Evolutionary conservation across 2,329 filamentous ascomycete genomes (phyloP).

Genomic region (Sclerotinia nivalis): DNA sequence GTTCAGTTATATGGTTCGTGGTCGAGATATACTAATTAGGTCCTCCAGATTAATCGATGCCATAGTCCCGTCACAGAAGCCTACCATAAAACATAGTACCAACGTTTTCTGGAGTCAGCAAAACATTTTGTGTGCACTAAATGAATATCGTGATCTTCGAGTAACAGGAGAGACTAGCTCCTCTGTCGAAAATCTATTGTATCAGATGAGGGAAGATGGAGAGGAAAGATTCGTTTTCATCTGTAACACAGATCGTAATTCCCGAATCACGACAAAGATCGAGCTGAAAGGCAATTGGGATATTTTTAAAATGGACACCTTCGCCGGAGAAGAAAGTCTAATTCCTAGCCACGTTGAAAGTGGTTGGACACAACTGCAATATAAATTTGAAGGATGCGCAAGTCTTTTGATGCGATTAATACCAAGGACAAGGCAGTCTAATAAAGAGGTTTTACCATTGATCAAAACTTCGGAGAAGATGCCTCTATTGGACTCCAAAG

Average conservation of each 20-base stretch:
- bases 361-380: slow-evolving; percentile 36
- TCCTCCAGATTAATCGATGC: slow-evolving; percentile 8
- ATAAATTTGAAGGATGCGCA: slow-evolving; percentile 40
- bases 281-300: slow-evolving; percentile 38
- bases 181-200: slow-evolving; percentile 32
- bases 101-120: slow-evolving; percentile 32
- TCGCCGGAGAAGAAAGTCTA: slow-evolving; percentile 31
- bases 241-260: slow-evolving; percentile 39
- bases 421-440: slow-evolving; percentile 14
- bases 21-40: not conserved
- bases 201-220: slow-evolving; percentile 41
- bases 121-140: slow-evolving; percentile 32
- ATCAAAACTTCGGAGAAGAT: not conserved
- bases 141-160: slow-evolving; percentile 35
- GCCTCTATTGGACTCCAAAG: slow-evolving; percentile 16
- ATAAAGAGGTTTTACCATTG: not conserved
- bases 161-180: slow-evolving; percentile 27
- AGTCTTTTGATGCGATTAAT: slow-evolving; percentile 37
- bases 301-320: slow-evolving; percentile 38
- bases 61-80: slow-evolving; percentile 24
- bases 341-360: slow-evolving; percentile 19
- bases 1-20: not conserved
- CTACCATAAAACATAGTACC: slow-evolving; percentile 26
- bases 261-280: slow-evolving; percentile 30
- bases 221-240: slow-evolving; percentile 40